Evolutionary conservation across 2,329 filamentous ascomycete genomes (phyloP).

Genomic region (Pezicula radicicola): DNA sequence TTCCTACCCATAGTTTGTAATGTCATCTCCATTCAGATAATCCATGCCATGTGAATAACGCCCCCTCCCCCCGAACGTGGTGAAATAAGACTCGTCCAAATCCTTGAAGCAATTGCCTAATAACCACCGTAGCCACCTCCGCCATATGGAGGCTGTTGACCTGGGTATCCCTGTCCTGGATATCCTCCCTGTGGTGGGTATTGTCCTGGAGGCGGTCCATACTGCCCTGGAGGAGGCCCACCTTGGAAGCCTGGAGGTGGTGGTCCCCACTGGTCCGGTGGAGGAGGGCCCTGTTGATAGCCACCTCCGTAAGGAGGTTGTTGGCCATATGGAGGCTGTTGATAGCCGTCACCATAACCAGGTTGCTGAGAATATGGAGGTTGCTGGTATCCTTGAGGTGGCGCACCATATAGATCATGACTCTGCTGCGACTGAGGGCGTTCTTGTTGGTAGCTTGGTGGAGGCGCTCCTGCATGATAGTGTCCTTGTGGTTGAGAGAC

Average conservation of each 20-base stretch:
- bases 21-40: too few relatives aligned
- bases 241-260: conserved; percentile 6
- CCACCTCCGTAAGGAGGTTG: conserved; percentile 2
- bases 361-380: conserved; percentile 1
- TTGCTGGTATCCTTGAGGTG: conserved; percentile 1
- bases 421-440: not conserved
- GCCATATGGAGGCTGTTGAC: conserved; percentile 6
- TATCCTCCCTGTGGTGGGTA: conserved; percentile 46
- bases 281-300: conserved; percentile 10
- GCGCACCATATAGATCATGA: not conserved
- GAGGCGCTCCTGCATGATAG: conserved; percentile 15
- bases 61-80: too few relatives aligned
- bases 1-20: too few relatives aligned
- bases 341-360: conserved; percentile 2
- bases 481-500: conserved; percentile 10
- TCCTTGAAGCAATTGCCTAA: too few relatives aligned
- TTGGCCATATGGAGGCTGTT: conserved; percentile 5
- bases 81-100: too few relatives aligned
- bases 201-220: conserved; percentile 3
- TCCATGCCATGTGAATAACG: too few relatives aligned
- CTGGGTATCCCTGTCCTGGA: conserved; percentile 15
- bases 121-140: conserved; percentile 2
- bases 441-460: conserved; percentile 11
- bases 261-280: conserved; percentile 3
- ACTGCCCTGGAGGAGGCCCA: conserved; percentile 4